A percentile compares a stretch with the other conserved stretches of the same genome.
Conservation (phyloP, 495 filamentous ascomycete genomes). For the Xylaria flabelliformis region DNA sequence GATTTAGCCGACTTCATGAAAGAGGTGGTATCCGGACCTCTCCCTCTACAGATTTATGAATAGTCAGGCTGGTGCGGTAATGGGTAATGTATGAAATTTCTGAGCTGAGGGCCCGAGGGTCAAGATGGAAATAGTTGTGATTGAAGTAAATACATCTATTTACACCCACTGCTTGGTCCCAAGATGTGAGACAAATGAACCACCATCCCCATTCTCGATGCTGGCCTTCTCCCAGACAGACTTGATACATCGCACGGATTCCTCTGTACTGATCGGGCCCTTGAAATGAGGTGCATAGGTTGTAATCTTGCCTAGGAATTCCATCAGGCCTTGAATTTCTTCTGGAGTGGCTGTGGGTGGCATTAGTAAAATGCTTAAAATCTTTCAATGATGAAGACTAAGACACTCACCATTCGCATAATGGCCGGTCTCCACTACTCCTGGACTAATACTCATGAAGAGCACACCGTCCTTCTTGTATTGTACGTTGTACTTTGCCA, state of each 20-base stretch:
- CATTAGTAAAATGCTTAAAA: not conserved
- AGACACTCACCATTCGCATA: not conserved
- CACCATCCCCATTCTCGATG: constrained; percentile 56
- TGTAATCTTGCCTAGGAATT: constrained; percentile 45
- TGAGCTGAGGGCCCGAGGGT: no score
- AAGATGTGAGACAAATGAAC: constrained; percentile 59
- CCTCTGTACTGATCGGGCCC: constrained; percentile 50
- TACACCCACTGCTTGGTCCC: constrained; percentile 57
- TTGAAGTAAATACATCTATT: no score
- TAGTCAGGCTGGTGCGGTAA: no score
- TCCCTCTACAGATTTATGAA: no score
- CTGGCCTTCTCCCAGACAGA: constrained; percentile 52
- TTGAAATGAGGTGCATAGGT: constrained; percentile 57
- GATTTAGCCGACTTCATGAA: no score
- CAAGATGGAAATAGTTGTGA: no score
- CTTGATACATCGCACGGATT: constrained; percentile 48
- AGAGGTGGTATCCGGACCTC: no score
- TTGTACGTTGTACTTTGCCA: constrained; percentile 53
- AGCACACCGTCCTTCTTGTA: constrained; percentile 58
- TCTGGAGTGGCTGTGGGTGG: constrained; percentile 45
- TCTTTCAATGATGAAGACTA: not conserved
- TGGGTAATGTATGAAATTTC: no score
- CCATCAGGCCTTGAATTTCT: constrained; percentile 38
- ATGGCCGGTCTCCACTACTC: constrained; percentile 48
- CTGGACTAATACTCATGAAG: constrained; percentile 58